Evolutionary conservation across 352 stramenopile genomes (phyloP), one percentile per base, ranked within the genome.

Genomic region (Globisporangium abappressorium): DNA sequence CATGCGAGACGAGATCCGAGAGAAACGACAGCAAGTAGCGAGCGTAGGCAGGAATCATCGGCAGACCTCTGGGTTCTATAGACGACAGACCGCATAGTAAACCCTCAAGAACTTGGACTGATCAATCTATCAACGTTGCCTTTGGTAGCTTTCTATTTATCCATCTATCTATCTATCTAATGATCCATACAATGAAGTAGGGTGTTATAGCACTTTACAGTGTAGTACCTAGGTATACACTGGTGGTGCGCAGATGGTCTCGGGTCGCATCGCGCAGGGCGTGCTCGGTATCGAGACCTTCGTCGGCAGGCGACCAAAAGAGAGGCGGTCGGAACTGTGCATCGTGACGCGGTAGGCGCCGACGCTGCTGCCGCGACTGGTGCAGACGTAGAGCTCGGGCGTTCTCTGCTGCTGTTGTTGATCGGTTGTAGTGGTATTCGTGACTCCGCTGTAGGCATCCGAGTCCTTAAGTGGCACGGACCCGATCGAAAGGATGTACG

Each of bases 401-500:
- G 62, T 49, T 12, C 73, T 73, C 53, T 81, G 65, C 12, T 74
- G 41, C 41, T 47, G 41, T 6, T 47, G 41, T 9, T 20, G 65
- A 4, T 73, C 68, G 20, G 66, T 71, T 15, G 62, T 67, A 36
- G 74, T 75, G 0, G 41, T 47, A 5, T 7, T 47, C 15, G 41
- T 47, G 14, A 18, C 41, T 20, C 65, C 60, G 26, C 69, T 66
- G 33, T 73, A 78, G 0, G 76, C 79, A 6, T 77, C 72, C 1
- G 49, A 57, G 8, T 62, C 36, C 60, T 33, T 75, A 47, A 24
- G 70, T 14, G 76, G 76, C 12, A 86, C 79, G 12, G 82, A 65
- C 5, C 70, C 71, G 33, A 90, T 54, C 0, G 69, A 72, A 6
- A 90, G 47, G 15, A 80, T 61, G 73, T 90, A 90, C 38, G 64